Evolutionary conservation across 139 green algal genomes (phyloP).

Genomic region (Asterochloris erici): DNA sequence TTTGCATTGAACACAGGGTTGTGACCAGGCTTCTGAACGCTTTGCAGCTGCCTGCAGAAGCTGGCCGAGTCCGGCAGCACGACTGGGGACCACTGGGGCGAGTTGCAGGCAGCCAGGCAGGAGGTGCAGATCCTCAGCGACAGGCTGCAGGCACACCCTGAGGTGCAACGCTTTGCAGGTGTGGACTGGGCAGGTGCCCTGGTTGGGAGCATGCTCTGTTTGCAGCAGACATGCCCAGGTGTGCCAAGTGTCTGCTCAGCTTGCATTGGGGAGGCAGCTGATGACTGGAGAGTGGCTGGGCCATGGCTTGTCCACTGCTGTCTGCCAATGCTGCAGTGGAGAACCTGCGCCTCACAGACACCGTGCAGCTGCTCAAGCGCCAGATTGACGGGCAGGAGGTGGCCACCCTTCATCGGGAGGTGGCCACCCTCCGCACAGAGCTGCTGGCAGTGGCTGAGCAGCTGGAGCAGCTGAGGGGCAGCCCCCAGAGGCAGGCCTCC

Average conservation of each 20-base stretch:
- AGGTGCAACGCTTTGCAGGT: conserved; percentile 50
- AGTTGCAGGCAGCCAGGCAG: conserved; percentile 21
- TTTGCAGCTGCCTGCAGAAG: no score
- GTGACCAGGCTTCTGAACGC: no score
- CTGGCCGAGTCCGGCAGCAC: no score
- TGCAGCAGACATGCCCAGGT: no score
- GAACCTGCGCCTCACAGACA: not conserved
- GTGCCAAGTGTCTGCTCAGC: no score
- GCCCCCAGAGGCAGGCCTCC: conserved; percentile 7
- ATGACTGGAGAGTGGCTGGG: no score
- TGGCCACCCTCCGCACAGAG: conserved; percentile 29
- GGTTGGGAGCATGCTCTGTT: not conserved
- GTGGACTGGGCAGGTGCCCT: not conserved
- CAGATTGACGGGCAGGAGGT: conserved; percentile 20
- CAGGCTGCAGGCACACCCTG: conserved; percentile 39
- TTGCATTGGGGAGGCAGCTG: no score
- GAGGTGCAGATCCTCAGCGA: conserved; percentile 33
- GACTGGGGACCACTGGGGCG: not conserved
- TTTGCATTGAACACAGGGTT: no score
- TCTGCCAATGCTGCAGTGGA: not conserved
- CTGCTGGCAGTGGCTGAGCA: conserved; percentile 27
- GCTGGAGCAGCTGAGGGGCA: not conserved
- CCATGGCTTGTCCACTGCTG: not conserved
- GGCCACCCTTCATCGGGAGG: conserved; percentile 18
- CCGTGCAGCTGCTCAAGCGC: not conserved